Base-by-base conservation (phyloP, 768 basidiomycete species). In the Butyriboletus loyo region DNA sequence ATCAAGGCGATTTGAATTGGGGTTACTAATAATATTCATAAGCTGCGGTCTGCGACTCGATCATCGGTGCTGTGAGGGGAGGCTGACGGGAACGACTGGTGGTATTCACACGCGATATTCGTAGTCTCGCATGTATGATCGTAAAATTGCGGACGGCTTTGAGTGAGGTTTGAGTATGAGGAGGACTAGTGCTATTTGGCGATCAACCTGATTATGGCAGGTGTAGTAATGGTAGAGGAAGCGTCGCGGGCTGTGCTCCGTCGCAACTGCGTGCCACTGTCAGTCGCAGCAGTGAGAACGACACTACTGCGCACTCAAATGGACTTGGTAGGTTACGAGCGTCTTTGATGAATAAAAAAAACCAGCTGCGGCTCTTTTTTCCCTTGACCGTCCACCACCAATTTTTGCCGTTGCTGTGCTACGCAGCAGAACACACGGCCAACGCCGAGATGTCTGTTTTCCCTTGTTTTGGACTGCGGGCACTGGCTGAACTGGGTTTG, bases 401-500 rank as follows among this genome's bases (percentile, higher is more conserved):
- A 2, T 36, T 36, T 36, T 13, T 17, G 28, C 31, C 43, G 43
- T 44, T 28, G 43, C 28, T 31, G 43, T 7, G 43, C 13, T 13
- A 22, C 39, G 27, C 42, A 42, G 41, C 25, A 27, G 7, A 11
- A 8, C 14, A 7, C 28, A 17, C 44, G 44, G 44, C 9, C 21
- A 21, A 46, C 44, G 44, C 44, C 24, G 34, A 19, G 7, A 2
- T 2, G 31, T 32, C 22, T 44, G 59, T 70, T 66, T 58, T 58
- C 48, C 38, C 51, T 37, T 59, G 52, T 58, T 71, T 49, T 49
- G 54, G 31, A 7, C 28, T 52, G 59, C 54, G 54, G 46, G 28
- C 40, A 24, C 19, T 39, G 43, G n/a, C 28, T 44, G 43, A 13
- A 59, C 61, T 49, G 60, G 56, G 50, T 57, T 61, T 57, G 47